These are phyloP conservation scores for Verbena officinalis DNA, from an alignment of 257 asterid species.

Conservation along the genomic window DNA sequence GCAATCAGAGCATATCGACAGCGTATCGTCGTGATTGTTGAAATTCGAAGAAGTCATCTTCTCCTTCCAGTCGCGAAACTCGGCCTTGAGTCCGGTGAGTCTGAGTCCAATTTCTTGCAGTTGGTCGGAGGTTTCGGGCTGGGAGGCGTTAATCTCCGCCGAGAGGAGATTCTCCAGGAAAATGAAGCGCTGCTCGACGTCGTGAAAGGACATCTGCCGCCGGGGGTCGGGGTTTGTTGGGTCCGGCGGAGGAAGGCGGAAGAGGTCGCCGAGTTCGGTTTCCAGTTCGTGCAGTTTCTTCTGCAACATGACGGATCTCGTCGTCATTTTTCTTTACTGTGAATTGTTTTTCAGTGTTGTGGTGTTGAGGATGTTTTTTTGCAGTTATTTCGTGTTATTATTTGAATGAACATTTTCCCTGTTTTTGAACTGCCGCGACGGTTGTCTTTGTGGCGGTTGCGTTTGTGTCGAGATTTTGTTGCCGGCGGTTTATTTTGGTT, in stretches of 20 bases:
- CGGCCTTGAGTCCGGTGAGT: conserved; percentile 23
- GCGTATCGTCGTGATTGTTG: conserved; percentile 17
- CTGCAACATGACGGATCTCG: conserved; percentile 36
- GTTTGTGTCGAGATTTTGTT: not conserved
- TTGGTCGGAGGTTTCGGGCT: conserved; percentile 28
- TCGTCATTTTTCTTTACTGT: conserved; percentile 41
- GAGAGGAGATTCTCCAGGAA: conserved; percentile 40
- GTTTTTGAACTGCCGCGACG: not conserved
- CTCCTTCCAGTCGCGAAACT: conserved; percentile 26
- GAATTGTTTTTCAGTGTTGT: no score
- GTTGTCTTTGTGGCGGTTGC: not conserved
- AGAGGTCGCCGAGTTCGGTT: conserved; percentile 39
- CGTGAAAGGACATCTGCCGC: conserved; percentile 27
- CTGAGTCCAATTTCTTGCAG: conserved; percentile 24
- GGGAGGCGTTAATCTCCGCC: conserved; percentile 35
- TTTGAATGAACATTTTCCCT: not conserved
- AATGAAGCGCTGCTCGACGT: conserved; percentile 34
- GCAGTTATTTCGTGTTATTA: not conserved
- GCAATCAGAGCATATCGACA: conserved; percentile 41
- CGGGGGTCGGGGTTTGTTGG: conserved; percentile 23
- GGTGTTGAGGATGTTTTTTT: no score
- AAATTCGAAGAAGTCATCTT: not conserved
- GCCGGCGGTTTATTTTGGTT: not conserved
- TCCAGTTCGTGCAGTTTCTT: conserved; percentile 67
- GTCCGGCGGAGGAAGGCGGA: conserved; percentile 33